These are phyloP conservation scores for Panaeolus papilionaceus DNA, from an alignment of 768 basidiomycete species.

Conservation along the genomic window DNA sequence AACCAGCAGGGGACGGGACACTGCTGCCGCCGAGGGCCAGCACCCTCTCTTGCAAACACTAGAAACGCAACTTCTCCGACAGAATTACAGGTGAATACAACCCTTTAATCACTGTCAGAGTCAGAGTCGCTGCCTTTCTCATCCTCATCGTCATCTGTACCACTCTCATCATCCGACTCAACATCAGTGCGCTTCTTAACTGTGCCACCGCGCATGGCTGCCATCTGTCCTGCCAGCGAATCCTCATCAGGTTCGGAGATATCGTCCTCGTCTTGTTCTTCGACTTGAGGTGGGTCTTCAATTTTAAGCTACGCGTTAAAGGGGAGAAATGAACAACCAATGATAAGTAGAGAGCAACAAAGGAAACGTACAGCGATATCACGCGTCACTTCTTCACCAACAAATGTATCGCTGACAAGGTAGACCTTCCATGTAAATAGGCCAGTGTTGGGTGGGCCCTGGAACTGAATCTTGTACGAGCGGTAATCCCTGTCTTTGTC, in stretches of 20 bases:
- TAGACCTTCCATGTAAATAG: constrained; percentile 90
- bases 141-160: constrained; percentile 50
- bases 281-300: constrained; percentile 68
- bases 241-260: constrained; percentile 99
- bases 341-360: background rate
- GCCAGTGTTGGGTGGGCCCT: constrained; percentile 86
- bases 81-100: background rate
- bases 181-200: constrained; percentile 76
- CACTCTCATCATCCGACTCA: constrained; percentile 58
- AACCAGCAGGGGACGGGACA: background rate
- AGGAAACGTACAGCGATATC: constrained; percentile 71
- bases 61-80: background rate
- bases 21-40: background rate
- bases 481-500: constrained; percentile 64
- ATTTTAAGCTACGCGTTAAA: constrained; percentile 71
- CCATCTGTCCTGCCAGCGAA: constrained; percentile 96
- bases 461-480: constrained; percentile 92
- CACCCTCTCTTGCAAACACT: too few relatives aligned
- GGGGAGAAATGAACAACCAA: constrained; percentile 22
- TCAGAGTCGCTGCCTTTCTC: constrained; percentile 57
- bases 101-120: constrained; percentile 36
- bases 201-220: constrained; percentile 86
- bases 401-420: constrained; percentile 86
- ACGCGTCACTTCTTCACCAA: constrained; percentile 76
- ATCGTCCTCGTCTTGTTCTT: constrained; percentile 82